Evolutionary conservation across 2,329 filamentous ascomycete genomes (phyloP).

Genomic region (Dryadomyces quercivorus): DNA sequence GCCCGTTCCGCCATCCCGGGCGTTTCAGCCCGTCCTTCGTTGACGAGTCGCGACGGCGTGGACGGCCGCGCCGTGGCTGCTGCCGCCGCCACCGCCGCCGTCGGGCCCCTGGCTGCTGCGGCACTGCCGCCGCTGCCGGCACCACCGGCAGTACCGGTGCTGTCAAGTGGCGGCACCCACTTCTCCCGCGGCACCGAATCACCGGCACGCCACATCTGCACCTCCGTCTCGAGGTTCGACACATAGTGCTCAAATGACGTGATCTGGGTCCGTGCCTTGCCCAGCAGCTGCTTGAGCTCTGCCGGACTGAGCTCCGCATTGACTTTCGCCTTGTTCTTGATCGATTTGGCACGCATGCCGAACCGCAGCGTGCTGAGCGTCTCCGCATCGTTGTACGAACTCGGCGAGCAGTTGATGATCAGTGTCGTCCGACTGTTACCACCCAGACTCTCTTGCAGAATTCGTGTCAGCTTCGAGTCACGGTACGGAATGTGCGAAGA

Average conservation of each 20-base stretch:
- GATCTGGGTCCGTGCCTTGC: conserved; percentile 82
- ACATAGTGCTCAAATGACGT: conserved; percentile 85
- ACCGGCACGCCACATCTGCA: conserved; percentile 77
- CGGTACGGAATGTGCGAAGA: conserved; percentile 91
- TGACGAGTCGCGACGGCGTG: conserved; percentile 36
- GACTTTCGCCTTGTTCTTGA: conserved; percentile 99
- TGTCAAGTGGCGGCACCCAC: conserved; percentile 58
- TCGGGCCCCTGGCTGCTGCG: conserved; percentile 26
- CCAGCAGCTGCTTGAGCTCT: conserved; percentile 85
- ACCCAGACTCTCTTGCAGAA: conserved; percentile 91
- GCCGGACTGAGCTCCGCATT: conserved; percentile 94
- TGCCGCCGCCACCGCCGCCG: conserved; percentile 20
- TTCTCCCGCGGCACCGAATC: conserved; percentile 79
- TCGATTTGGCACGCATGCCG: conserved; percentile 91
- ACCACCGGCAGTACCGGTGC: conserved; percentile 21
- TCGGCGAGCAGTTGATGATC: conserved; percentile 98
- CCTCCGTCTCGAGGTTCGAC: conserved; percentile 67
- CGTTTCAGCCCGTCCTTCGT: conserved; percentile 51
- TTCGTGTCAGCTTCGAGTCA: conserved; percentile 95
- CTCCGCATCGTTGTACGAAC: conserved; percentile 94
- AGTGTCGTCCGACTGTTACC: conserved; percentile 97
- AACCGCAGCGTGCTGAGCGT: conserved; percentile 87
- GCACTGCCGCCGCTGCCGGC: conserved; percentile 14
- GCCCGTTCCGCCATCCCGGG: conserved; percentile 65
- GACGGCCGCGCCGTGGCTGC: conserved; percentile 41